Conservation (phyloP, 2,329 filamentous ascomycete species). For the Diaporthe caulivora region DNA sequence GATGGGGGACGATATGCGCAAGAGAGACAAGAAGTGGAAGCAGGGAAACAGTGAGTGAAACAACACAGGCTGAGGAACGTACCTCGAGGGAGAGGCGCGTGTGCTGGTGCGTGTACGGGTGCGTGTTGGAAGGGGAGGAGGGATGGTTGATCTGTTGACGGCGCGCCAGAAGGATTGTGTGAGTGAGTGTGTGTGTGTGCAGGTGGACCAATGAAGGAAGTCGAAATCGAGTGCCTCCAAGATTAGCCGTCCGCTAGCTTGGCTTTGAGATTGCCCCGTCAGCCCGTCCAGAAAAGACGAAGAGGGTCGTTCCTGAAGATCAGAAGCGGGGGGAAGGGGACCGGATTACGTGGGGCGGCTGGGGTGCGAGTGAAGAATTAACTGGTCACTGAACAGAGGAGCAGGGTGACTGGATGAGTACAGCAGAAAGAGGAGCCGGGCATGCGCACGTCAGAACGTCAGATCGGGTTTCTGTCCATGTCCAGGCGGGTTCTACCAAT, state of each 20-base stretch:
- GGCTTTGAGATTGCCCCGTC: constrained; percentile 13
- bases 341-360: constrained; percentile 26
- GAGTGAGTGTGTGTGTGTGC: neutral
- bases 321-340: constrained; percentile 20
- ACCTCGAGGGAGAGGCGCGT: constrained; percentile 18
- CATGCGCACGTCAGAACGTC: constrained; percentile 24
- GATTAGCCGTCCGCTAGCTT: constrained; percentile 17
- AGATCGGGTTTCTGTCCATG: constrained; percentile 7
- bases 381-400: neutral
- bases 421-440: neutral
- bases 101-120: constrained; percentile 8
- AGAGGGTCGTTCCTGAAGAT: constrained; percentile 38
- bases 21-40: neutral
- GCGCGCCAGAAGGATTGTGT: neutral
- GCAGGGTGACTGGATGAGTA: neutral
- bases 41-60: neutral
- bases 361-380: no score
- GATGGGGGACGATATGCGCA: neutral
- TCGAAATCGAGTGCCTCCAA: constrained; percentile 16
- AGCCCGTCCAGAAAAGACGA: neutral
- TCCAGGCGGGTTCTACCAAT: neutral
- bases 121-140: neutral
- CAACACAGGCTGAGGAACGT: constrained; percentile 14
- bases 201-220: constrained; percentile 25
- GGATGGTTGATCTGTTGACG: constrained; percentile 26